Conservation (phyloP, 495 filamentous ascomycete genomes). For the Platismatia glauca region DNA sequence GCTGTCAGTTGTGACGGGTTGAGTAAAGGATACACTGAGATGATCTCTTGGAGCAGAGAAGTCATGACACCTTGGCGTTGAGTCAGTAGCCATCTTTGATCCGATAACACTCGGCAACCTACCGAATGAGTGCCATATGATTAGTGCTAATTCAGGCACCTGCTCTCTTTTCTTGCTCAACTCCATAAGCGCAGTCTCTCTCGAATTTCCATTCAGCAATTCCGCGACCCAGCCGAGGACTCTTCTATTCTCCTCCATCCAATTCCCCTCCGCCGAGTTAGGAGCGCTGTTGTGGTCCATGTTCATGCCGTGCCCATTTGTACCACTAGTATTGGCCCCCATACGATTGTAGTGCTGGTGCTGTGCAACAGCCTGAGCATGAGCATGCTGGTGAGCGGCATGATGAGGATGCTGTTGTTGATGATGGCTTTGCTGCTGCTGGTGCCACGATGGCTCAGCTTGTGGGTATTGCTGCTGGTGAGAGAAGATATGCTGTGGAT, state of each 20-base stretch:
- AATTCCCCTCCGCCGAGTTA: constrained; percentile 43
- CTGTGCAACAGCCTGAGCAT: constrained; percentile 55
- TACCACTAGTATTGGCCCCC: constrained; percentile 42
- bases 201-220: constrained; percentile 73
- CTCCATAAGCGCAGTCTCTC: constrained; percentile 88
- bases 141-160: constrained; percentile 90
- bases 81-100: constrained; percentile 20
- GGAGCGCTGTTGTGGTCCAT: constrained; percentile 47
- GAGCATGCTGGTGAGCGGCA: constrained; percentile 53
- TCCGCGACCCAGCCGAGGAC: constrained; percentile 91
- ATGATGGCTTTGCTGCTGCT: constrained; percentile 53
- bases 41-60: constrained; percentile 93
- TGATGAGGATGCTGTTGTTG: constrained; percentile 53
- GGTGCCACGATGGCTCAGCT: constrained; percentile 69
- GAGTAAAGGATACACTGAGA: constrained; percentile 92
- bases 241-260: constrained; percentile 85
- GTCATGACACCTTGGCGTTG: constrained; percentile 85
- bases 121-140: constrained; percentile 99
- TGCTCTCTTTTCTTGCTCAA: constrained; percentile 98
- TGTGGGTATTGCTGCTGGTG: constrained; percentile 77
- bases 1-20: constrained; percentile 96
- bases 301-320: constrained; percentile 36
- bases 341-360: constrained; percentile 77
- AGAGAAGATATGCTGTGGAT: constrained; percentile 51
- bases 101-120: constrained; percentile 29